These are phyloP conservation scores for Corymbia citriodora DNA, from an alignment of 441 rosid species.

Conservation along the genomic window DNA sequence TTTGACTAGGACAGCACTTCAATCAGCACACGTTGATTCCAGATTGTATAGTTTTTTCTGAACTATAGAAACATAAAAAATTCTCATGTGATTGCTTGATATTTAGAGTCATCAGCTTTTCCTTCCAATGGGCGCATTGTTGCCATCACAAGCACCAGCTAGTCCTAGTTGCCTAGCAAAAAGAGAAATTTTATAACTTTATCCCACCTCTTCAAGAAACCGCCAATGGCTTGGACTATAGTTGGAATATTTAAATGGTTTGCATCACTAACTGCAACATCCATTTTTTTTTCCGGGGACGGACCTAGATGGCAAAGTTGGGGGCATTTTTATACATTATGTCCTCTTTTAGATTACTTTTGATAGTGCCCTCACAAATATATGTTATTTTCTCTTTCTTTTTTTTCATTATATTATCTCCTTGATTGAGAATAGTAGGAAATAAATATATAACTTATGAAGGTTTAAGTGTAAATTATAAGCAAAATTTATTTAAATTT, in stretches of 20 bases:
- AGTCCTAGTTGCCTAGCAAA: too few relatives aligned
- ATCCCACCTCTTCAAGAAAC: too few relatives aligned
- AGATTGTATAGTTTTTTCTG: too few relatives aligned
- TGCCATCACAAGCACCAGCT: too few relatives aligned
- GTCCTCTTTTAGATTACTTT: neutral
- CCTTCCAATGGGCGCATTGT: too few relatives aligned
- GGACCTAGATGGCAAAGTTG: neutral
- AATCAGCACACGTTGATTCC: too few relatives aligned
- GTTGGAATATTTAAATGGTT: neutral
- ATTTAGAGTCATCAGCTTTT: too few relatives aligned
- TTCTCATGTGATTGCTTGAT: too few relatives aligned
- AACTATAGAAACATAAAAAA: too few relatives aligned
- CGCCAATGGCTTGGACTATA: neutral
- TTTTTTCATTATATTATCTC: neutral
- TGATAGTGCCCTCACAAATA: neutral
- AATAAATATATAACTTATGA: neutral
- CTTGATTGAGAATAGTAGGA: neutral
- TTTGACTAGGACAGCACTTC: too few relatives aligned
- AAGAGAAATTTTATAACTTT: too few relatives aligned
- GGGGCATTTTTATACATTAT: rapidly evolving
- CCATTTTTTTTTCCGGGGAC: neutral
- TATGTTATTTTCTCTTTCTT: neutral
- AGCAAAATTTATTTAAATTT: neutral
- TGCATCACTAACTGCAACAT: neutral
- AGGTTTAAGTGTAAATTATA: neutral